phyloP scores from a whole-genome alignment of 495 filamentous ascomycete genomes.

The Corynascus novoguineensis region DNA sequence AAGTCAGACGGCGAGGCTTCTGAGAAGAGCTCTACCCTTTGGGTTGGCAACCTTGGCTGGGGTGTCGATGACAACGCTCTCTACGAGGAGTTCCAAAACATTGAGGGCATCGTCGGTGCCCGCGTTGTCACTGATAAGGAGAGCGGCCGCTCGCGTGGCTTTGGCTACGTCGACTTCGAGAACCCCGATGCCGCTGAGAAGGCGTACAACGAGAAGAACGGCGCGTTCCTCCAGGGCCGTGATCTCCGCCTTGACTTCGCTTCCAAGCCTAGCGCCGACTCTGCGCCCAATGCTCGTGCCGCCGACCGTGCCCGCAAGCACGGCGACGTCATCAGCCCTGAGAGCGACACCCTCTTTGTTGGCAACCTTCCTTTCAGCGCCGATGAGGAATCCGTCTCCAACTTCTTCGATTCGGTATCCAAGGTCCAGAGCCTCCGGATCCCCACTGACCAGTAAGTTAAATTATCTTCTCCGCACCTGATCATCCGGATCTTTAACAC shows the following conservation, averaged over 20 bases:
- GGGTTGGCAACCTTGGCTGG: slow-evolving; percentile 93
- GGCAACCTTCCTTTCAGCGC: slow-evolving; percentile 88
- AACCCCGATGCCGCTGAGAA: slow-evolving; percentile 62
- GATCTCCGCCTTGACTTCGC: slow-evolving; percentile 86
- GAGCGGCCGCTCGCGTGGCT: slow-evolving; percentile 82
- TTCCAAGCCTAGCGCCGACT: slow-evolving; percentile 55
- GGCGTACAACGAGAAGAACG: slow-evolving; percentile 77
- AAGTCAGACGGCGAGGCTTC: slow-evolving; percentile 55
- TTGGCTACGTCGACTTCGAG: slow-evolving; percentile 92
- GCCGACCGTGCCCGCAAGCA: slow-evolving; percentile 66
- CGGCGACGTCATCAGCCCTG: slow-evolving; percentile 70
- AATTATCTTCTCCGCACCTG: background rate
- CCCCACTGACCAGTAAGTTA: slow-evolving; percentile 75
- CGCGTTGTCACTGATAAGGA: slow-evolving; percentile 81
- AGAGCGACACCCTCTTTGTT: slow-evolving; percentile 84
- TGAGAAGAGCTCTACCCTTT: slow-evolving; percentile 61
- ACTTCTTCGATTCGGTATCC: slow-evolving; percentile 68
- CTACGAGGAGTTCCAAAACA: slow-evolving; percentile 75
- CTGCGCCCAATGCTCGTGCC: slow-evolving; percentile 50
- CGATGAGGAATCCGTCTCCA: slow-evolving; percentile 66
- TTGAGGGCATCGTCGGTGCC: slow-evolving; percentile 67
- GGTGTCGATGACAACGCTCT: slow-evolving; percentile 91
- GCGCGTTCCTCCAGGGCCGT: slow-evolving; percentile 75
- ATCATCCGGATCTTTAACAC: slow-evolving; percentile 33
- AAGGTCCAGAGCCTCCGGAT: slow-evolving; percentile 74